Conservation (phyloP, 1,139 yeast species). For the Geotrichum bryndzae region DNA sequence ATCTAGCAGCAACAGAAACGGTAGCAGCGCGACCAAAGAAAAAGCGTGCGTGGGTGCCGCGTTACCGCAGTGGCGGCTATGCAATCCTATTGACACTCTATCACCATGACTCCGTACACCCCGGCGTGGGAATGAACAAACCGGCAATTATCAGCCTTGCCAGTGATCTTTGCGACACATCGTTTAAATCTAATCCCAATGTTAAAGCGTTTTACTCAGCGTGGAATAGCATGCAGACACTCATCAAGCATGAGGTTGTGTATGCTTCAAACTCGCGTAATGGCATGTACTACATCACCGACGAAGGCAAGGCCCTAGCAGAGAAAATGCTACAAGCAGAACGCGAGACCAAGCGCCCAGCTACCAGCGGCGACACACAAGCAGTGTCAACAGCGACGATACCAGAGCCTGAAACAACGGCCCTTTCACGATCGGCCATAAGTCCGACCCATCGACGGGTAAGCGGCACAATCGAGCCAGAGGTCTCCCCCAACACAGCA, state of each 20-base stretch:
- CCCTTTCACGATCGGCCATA: background rate
- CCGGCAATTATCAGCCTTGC: constrained; percentile 55
- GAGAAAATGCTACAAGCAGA: constrained; percentile 48
- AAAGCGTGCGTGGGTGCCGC: constrained; percentile 61
- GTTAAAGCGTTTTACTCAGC: constrained; percentile 60
- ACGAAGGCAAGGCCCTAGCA: constrained; percentile 66
- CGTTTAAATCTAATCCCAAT: constrained; percentile 59
- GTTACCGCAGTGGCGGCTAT: constrained; percentile 76
- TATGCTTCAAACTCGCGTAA: constrained; percentile 45
- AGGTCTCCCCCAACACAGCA: constrained; percentile 12
- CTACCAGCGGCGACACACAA: background rate
- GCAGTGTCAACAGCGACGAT: background rate
- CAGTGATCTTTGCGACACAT: constrained; percentile 54
- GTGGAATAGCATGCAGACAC: constrained; percentile 66
- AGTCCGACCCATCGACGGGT: background rate
- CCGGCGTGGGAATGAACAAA: constrained; percentile 50
- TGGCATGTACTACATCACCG: constrained; percentile 63
- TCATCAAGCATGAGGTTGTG: constrained; percentile 60
- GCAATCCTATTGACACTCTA: constrained; percentile 68
- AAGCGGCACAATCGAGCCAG: background rate
- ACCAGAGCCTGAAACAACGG: background rate
- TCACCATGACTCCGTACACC: constrained; percentile 42
- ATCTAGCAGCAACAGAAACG: background rate
- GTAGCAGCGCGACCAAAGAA: constrained; percentile 24
- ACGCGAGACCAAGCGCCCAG: constrained; percentile 15